Base-by-base conservation (phyloP, 2,329 filamentous ascomycete species). In the Botrytis fabae region DNA sequence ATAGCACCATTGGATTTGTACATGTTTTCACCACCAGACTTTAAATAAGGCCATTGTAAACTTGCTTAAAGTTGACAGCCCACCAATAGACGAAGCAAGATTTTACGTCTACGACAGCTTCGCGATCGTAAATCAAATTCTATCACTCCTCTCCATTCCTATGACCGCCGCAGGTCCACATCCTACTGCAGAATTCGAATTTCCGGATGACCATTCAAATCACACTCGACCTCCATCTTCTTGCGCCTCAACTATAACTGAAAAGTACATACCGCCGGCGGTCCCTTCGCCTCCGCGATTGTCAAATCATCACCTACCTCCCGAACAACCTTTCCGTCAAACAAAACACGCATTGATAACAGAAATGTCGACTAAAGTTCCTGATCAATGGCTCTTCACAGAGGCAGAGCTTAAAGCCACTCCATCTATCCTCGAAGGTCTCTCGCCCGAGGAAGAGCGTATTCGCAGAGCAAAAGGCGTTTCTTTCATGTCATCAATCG, bases 401-500 rank as follows among this genome's bases (percentile, higher is more conserved):
- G 87, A 92, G 63, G 91, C 93, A 65, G 96, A 99, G 83, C 87
- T 97, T 40, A 84, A 89, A 70, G 93, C 92, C 80, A 92, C 94
- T 10, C 96, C 96, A 0, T 96, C 93, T 70, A 91, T 97, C 74
- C 83, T 94, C 22, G 93, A 97, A 77, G 95, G 95, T 35, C 89
- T 98, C 81, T 82, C 89, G 14, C 86, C 90, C 5, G 88, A 90
- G 44, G 91, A 96, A 80, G 96, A 98, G 84, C 88, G 93, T 75
- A 87, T 92, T 76, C 87, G 93, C 73, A 90, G 96, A 72, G 92
- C 93, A 74, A 98, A 98, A 82, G 95, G 96, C 64, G 92, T 98
- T 80, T 97, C 97, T 82, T 99, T 99, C 83, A 97, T 99, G 79
- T 91, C 94, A 75, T 95, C 98, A 82, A 94, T 95, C 62, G 96